Conservation (phyloP, 1,284 basidiomycete genomes). For the Takashimella tepidaria region DNA sequence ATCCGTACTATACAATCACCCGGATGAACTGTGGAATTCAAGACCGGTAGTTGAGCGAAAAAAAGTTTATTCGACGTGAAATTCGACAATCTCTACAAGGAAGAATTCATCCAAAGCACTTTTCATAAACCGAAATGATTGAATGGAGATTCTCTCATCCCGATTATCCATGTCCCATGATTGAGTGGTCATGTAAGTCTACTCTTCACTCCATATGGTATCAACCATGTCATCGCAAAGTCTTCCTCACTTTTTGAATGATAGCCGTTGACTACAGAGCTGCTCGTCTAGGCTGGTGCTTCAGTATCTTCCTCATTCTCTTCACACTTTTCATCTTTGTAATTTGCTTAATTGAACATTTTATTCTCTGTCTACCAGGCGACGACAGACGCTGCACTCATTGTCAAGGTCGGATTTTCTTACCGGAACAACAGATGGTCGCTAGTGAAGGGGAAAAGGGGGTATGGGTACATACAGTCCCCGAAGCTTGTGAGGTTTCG, state of each 20-base stretch:
- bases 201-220: constrained; percentile 27
- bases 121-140: background rate
- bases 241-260: constrained; percentile 27
- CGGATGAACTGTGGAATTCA: too few relatives aligned
- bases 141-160: constrained; percentile 30
- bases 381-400: constrained; percentile 20
- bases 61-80: too few relatives aligned
- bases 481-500: constrained; percentile 27
- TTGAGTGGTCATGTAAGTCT: constrained; percentile 9
- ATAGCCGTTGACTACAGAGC: background rate
- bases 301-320: background rate
- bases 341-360: background rate
- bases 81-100: too few relatives aligned
- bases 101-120: too few relatives aligned
- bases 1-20: too few relatives aligned
- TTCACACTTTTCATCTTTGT: background rate
- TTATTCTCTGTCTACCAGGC: constrained; percentile 10
- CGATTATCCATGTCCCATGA: constrained; percentile 36
- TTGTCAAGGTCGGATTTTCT: background rate
- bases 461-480: background rate
- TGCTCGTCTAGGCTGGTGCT: background rate
- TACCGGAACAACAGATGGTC: background rate
- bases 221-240: constrained; percentile 23
- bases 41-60: too few relatives aligned
- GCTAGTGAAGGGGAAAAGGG: background rate